A percentile compares a stretch with the other conserved stretches of the same genome.
Conservation (phyloP, 2,329 filamentous ascomycete genomes). For the Fusarium sp. region DNA sequence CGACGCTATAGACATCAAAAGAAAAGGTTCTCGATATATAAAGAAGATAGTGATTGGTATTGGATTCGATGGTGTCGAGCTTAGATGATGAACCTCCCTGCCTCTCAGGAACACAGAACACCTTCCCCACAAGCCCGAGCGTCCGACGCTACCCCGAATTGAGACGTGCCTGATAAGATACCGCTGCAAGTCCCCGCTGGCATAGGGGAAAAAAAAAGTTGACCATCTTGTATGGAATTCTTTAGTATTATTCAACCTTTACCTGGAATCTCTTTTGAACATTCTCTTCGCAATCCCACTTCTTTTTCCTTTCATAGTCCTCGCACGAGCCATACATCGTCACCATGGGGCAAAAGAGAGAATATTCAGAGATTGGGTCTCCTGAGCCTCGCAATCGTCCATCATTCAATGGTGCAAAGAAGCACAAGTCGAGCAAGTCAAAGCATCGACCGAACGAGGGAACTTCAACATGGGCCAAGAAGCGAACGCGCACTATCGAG, state of each 20-base stretch:
- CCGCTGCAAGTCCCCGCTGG: constrained; percentile 21
- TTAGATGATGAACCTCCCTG: constrained; percentile 25
- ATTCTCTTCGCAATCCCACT: background rate
- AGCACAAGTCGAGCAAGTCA: constrained; percentile 47
- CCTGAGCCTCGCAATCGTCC: constrained; percentile 34
- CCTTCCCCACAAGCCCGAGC: constrained; percentile 22
- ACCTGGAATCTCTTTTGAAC: background rate
- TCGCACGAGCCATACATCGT: background rate
- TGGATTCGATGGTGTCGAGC: constrained; percentile 7
- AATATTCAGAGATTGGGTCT: constrained; percentile 43
- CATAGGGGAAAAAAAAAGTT: constrained; percentile 39
- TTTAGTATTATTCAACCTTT: background rate
- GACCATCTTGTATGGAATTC: background rate
- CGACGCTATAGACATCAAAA: constrained; percentile 17
- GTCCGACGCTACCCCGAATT: constrained; percentile 26
- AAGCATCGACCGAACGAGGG: constrained; percentile 58
- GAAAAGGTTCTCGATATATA: background rate
- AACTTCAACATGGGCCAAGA: constrained; percentile 72
- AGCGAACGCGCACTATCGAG: constrained; percentile 75
- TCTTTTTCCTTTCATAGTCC: background rate
- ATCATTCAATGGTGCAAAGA: constrained; percentile 42
- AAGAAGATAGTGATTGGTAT: background rate
- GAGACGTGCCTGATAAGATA: constrained; percentile 41
- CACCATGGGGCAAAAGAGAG: constrained; percentile 47
- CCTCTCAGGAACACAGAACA: background rate